Evolutionary conservation across 1,139 yeast species (phyloP).

Genomic region (Debaryomycetaceae sp.): DNA sequence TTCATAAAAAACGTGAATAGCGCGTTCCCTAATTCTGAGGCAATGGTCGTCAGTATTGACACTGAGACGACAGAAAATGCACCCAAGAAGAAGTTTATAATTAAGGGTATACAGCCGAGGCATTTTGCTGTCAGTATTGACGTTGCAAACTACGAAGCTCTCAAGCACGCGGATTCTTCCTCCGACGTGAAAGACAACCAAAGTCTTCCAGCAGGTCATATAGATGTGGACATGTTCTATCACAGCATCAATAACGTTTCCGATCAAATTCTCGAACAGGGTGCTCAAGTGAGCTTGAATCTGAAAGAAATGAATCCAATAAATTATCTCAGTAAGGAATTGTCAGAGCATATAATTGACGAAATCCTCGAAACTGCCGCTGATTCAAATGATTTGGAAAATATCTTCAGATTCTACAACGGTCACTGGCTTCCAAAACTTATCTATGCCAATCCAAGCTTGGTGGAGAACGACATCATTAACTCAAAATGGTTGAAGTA

Average conservation of each 20-base stretch:
- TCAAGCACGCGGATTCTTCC: constrained; percentile 21
- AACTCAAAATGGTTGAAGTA: constrained; percentile 39
- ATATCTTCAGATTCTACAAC: constrained; percentile 37
- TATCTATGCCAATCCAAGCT: constrained; percentile 40
- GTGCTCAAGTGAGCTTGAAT: constrained; percentile 16
- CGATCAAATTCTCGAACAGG: constrained; percentile 22
- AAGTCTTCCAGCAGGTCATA: constrained; percentile 34
- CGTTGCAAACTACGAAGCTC: constrained; percentile 44
- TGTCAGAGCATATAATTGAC: constrained; percentile 30
- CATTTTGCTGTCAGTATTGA: constrained; percentile 44
- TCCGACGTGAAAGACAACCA: constrained; percentile 13
- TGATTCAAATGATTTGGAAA: constrained; percentile 21
- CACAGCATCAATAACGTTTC: constrained; percentile 22
- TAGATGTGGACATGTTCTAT: constrained; percentile 33
- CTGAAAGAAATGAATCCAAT: constrained; percentile 18
- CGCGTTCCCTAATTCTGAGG: constrained; percentile 89
- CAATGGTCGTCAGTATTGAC: constrained; percentile 73
- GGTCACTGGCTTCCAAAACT: constrained; percentile 41
- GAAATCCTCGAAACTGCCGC: constrained; percentile 26
- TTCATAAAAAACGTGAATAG: constrained; percentile 90
- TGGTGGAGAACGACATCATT: constrained; percentile 34
- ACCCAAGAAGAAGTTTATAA: constrained; percentile 70
- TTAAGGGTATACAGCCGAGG: constrained; percentile 72
- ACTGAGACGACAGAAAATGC: constrained; percentile 43
- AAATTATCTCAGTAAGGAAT: constrained; percentile 28